phyloP scores from a whole-genome alignment of 768 basidiomycete species.

The Termitomyces sp. region DNA sequence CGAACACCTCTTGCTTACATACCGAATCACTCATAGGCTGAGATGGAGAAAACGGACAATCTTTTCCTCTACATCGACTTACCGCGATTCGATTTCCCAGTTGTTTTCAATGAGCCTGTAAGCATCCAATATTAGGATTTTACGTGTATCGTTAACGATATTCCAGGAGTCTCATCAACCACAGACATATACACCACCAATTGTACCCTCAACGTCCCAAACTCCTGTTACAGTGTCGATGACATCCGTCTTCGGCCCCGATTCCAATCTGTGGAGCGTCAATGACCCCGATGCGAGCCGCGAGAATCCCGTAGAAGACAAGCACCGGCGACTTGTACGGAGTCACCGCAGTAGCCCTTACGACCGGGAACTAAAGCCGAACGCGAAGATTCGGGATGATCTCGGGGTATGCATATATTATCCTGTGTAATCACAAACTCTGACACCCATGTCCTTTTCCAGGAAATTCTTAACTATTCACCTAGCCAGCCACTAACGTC shows the following conservation, averaged over 20 bases:
- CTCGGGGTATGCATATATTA: constrained; percentile 61
- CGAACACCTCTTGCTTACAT: background rate
- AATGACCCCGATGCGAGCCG: constrained; percentile 88
- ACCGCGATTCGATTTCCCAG: constrained; percentile 95
- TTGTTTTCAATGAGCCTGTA: constrained; percentile 91
- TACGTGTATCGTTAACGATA: background rate
- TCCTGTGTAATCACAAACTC: background rate
- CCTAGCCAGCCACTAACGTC: constrained; percentile 85
- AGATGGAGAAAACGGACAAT: constrained; percentile 88
- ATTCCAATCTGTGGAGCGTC: constrained; percentile 81
- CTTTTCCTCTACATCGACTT: constrained; percentile 96
- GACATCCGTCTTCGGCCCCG: constrained; percentile 52
- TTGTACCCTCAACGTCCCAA: constrained; percentile 42
- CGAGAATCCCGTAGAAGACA: constrained; percentile 97
- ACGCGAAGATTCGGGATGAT: constrained; percentile 92
- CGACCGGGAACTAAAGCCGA: constrained; percentile 94
- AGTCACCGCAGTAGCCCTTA: constrained; percentile 95
- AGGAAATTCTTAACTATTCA: constrained; percentile 90
- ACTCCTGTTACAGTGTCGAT: constrained; percentile 44
- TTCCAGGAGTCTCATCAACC: constrained; percentile 37
- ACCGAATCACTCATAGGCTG: constrained; percentile 50
- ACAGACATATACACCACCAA: constrained; percentile 35
- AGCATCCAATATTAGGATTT: constrained; percentile 22
- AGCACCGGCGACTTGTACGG: constrained; percentile 90
- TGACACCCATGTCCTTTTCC: background rate